phyloP scores from a whole-genome alignment of 176 grass and related monocot species.

The Zoysia pacifica region DNA sequence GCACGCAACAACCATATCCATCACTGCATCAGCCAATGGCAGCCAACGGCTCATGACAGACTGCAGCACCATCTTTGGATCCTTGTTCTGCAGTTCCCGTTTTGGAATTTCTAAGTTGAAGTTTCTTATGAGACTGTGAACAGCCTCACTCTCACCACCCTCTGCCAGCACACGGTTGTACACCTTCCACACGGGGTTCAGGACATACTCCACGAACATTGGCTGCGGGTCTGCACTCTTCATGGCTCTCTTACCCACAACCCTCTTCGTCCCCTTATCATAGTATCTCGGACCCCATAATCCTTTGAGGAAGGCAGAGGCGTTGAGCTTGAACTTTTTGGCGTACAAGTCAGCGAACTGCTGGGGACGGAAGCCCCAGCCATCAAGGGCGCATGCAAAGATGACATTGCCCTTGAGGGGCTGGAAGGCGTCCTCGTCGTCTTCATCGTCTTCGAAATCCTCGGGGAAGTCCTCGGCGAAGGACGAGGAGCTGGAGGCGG shows the following conservation, averaged over 20 bases:
- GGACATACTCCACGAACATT: slow-evolving; percentile 84
- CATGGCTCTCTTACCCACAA: slow-evolving; percentile 78
- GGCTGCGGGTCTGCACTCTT: slow-evolving; percentile 59
- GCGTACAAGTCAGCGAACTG: slow-evolving; percentile 73
- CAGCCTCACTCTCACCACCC: slow-evolving; percentile 45
- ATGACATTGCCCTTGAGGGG: slow-evolving; percentile 86
- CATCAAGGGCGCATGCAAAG: slow-evolving; percentile 84
- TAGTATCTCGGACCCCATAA: slow-evolving; percentile 79
- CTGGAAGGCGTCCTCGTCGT: slow-evolving; percentile 81
- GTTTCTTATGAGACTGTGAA: slow-evolving; percentile 50
- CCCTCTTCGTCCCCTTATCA: slow-evolving; percentile 64
- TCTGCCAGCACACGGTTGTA: slow-evolving; percentile 53
- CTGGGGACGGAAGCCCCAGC: slow-evolving; percentile 84
- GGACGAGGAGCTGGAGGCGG: slow-evolving; percentile 44
- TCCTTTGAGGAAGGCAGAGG: slow-evolving; percentile 60
- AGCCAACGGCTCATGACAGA: slow-evolving; percentile 82
- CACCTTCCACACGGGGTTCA: slow-evolving; percentile 67
- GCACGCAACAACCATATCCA: slow-evolving; percentile 82
- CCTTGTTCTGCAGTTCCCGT: slow-evolving; percentile 74
- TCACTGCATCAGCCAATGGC: slow-evolving; percentile 66
- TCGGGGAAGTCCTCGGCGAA: slow-evolving; percentile 42
- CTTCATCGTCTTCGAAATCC: slow-evolving; percentile 53
- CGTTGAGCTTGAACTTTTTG: slow-evolving; percentile 45
- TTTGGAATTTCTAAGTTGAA: slow-evolving; percentile 55
- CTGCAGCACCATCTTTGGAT: slow-evolving; percentile 63